These are phyloP conservation scores for Leishmania turanica DNA, from an alignment of 208 protist genomes.

Conservation along the genomic window DNA sequence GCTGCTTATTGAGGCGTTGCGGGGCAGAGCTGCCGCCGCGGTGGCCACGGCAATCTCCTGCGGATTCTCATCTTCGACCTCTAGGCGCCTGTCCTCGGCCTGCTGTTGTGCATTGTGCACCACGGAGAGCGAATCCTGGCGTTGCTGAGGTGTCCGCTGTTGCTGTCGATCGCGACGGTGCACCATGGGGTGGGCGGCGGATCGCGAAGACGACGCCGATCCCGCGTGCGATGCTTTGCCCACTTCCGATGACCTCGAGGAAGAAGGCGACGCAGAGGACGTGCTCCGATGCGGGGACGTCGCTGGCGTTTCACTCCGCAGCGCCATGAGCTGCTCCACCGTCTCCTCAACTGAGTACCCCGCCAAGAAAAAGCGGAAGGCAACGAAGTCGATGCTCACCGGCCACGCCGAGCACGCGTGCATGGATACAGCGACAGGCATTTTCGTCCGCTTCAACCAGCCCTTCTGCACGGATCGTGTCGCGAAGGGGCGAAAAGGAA, in stretches of 20 bases:
- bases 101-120: constrained; percentile 3
- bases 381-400: constrained; percentile 64
- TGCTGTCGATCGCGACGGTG: constrained; percentile 3
- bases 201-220: constrained; percentile 7
- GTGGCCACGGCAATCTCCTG: constrained; percentile 18
- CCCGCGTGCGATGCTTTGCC: not conserved
- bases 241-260: constrained; percentile 1
- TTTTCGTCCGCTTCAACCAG: constrained; percentile 4
- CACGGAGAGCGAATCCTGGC: not conserved
- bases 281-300: not conserved
- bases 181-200: not conserved
- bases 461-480: not conserved
- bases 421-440: constrained; percentile 62
- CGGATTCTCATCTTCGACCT: constrained; percentile 4
- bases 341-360: constrained; percentile 77
- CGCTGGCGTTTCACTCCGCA: constrained; percentile 16
- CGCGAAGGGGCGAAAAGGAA: not conserved
- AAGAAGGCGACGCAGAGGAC: constrained; percentile 10
- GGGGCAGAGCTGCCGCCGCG: not conserved
- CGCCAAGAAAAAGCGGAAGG: constrained; percentile 64
- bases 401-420: constrained; percentile 77
- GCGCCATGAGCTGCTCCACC: constrained; percentile 56
- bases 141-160: not conserved
- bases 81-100: constrained; percentile 16
- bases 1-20: not conserved